Evolutionary conservation across 2,329 filamentous ascomycete species (phyloP), one percentile per base, ranked within the genome.

Genomic region (Raffaelea deltoideospora): DNA sequence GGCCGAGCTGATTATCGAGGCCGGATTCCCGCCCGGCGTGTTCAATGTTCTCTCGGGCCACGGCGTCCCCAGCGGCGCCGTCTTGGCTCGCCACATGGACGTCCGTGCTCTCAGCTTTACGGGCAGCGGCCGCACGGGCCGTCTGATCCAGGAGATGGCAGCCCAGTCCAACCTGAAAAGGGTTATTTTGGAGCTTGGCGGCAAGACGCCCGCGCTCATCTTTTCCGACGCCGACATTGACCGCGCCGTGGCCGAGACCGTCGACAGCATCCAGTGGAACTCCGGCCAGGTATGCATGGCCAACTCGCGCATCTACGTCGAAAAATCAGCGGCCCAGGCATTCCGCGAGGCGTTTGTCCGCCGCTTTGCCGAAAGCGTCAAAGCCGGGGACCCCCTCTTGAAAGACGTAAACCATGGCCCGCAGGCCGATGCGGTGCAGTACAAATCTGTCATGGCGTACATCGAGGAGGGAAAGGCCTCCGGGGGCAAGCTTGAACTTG

Each of bases 21-120:
- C 76, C 26, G 77, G 77, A 1, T 81, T 81, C 52, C 77, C 77
- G 10, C 67, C 76, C 2, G 77, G 77, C 35, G 76, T 82, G 13
- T 57, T 81, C 45, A 81, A 81, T 52, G 64, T 82, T 38, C 46
- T 81, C 34, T 78, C 77, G 40, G 77, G 77, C 4, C 64, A 73
- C 44, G 76, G 76, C 34, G 23, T 30, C 34, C 40, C 42, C 24
- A 43, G 40, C 20, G 47, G 47, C 22, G 41, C 44, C 18, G 27
- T 39, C 4, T 40, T 49, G 14, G 23, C 47, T 9, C 33, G 41
- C 5, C 47, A 49, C 40, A 45, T 44, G 43, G 45, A 47, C 30
- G 57, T 76, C 43, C 69, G 75, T 58, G 74, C 74, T 59, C 59
- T 76, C 43, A 69, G 69, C 41, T 76, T 76, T 55, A 76, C 72